Conservation (phyloP, 306 rosid genomes). For the Ormosia semicastrata region DNA sequence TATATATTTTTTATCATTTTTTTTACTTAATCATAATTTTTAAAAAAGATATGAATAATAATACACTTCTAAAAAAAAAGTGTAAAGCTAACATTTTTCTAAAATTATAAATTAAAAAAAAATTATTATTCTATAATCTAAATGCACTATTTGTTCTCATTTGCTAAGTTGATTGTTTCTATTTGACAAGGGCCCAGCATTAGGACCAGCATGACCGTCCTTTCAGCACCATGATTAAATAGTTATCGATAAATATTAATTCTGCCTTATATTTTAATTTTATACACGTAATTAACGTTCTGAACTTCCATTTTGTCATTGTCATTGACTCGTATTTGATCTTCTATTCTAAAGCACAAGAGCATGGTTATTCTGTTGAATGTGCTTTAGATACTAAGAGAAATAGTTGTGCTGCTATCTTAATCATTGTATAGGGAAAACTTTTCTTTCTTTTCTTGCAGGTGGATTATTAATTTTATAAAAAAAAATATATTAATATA, state of each 20-base stretch:
- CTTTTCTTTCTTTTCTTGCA: neutral
- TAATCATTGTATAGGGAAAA: neutral
- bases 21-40: no score
- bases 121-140: no score
- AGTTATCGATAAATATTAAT: neutral
- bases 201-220: neutral
- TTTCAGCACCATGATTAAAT: neutral
- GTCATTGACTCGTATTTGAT: neutral
- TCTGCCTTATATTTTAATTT: no score
- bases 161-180: neutral
- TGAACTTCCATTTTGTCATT: neutral
- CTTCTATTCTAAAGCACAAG: neutral
- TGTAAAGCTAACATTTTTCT: no score
- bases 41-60: no score
- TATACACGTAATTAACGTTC: neutral
- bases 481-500: neutral
- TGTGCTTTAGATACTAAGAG: neutral
- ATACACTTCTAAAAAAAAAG: no score
- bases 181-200: neutral
- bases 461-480: neutral
- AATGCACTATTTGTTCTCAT: no score
- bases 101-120: no score
- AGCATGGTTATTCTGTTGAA: neutral
- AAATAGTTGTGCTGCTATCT: neutral
- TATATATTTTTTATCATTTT: no score